Evolutionary conservation across 805 yeast species (phyloP).

Genomic region (Ogataea ganodermae): DNA sequence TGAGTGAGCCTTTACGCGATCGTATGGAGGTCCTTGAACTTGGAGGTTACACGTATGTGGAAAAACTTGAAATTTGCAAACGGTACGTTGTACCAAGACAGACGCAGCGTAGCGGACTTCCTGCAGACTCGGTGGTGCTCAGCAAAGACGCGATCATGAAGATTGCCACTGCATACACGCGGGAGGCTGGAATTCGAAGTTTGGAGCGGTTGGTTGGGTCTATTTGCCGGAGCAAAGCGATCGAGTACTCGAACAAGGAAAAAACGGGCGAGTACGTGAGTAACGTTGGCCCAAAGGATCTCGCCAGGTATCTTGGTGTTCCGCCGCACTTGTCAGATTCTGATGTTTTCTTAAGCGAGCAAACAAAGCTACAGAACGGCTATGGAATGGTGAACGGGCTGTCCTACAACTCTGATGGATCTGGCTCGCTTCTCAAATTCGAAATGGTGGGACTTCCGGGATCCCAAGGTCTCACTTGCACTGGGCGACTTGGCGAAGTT

Average conservation of each 20-base stretch:
- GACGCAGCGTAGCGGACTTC: slow-evolving; percentile 64
- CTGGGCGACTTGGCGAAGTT: slow-evolving; percentile 83
- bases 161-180: slow-evolving; percentile 68
- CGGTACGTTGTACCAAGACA: slow-evolving; percentile 77
- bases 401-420: slow-evolving; percentile 84
- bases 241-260: slow-evolving; percentile 51
- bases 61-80: slow-evolving; percentile 71
- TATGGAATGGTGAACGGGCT: slow-evolving; percentile 85
- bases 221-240: slow-evolving; percentile 80
- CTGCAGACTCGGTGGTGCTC: slow-evolving; percentile 44
- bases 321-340: slow-evolving; percentile 38
- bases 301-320: slow-evolving; percentile 69
- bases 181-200: slow-evolving; percentile 85
- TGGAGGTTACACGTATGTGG: slow-evolving; percentile 77
- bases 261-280: slow-evolving; percentile 34
- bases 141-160: slow-evolving; percentile 57
- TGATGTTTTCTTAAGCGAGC: slow-evolving; percentile 44
- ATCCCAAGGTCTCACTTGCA: slow-evolving; percentile 53
- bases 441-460: slow-evolving; percentile 72
- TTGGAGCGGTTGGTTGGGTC: slow-evolving; percentile 75
- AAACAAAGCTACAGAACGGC: slow-evolving; percentile 49
- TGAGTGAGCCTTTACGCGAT: slow-evolving; percentile 77
- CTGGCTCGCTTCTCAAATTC: slow-evolving; percentile 77
- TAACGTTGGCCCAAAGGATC: slow-evolving; percentile 51
- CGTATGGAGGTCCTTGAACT: slow-evolving; percentile 81